phyloP scores from a whole-genome alignment of 805 yeast species.

The Zygoascus ofunaensis region DNA sequence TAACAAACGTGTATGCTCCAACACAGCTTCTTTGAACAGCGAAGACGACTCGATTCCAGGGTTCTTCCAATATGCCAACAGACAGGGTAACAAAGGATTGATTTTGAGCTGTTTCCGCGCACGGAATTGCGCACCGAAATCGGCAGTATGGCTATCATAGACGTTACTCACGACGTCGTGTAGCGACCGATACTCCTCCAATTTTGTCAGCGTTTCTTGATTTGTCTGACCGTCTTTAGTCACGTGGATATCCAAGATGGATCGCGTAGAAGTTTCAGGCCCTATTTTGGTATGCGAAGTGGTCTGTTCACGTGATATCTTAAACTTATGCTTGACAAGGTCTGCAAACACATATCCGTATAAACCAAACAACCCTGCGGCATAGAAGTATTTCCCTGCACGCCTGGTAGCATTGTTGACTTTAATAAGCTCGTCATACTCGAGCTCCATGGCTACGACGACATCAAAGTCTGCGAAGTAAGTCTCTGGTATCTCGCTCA shows the following conservation, averaged over 20 bases:
- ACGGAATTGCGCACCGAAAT: slow-evolving; percentile 9
- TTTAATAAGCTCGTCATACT: slow-evolving; percentile 15
- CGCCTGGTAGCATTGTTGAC: slow-evolving; percentile 52
- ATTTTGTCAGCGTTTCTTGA: slow-evolving; percentile 31
- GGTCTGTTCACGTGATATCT: slow-evolving; percentile 7
- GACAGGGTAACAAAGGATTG: slow-evolving; percentile 49
- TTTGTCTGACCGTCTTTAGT: slow-evolving; percentile 22
- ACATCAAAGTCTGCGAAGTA: slow-evolving; percentile 54
- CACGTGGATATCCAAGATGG: slow-evolving; percentile 33
- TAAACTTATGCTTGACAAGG: slow-evolving; percentile 48
- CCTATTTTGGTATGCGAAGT: slow-evolving; percentile 39
- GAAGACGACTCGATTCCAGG: background rate
- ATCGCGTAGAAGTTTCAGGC: slow-evolving; percentile 34
- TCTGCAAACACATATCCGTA: slow-evolving; percentile 79
- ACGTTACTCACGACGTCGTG: slow-evolving; percentile 19
- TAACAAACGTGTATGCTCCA: slow-evolving; percentile 23
- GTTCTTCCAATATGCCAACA: slow-evolving; percentile 42
- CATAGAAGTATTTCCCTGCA: slow-evolving; percentile 55
- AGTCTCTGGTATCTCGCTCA: slow-evolving; percentile 20
- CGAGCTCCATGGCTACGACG: slow-evolving; percentile 65
- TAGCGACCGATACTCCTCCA: slow-evolving; percentile 34
- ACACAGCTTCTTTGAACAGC: slow-evolving; percentile 5
- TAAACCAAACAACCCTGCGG: slow-evolving; percentile 64
- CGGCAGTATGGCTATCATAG: slow-evolving; percentile 11
- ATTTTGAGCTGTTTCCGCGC: slow-evolving; percentile 36